phyloP scores from a whole-genome alignment of 306 rosid species.

The Pterocarpus santalinus region DNA sequence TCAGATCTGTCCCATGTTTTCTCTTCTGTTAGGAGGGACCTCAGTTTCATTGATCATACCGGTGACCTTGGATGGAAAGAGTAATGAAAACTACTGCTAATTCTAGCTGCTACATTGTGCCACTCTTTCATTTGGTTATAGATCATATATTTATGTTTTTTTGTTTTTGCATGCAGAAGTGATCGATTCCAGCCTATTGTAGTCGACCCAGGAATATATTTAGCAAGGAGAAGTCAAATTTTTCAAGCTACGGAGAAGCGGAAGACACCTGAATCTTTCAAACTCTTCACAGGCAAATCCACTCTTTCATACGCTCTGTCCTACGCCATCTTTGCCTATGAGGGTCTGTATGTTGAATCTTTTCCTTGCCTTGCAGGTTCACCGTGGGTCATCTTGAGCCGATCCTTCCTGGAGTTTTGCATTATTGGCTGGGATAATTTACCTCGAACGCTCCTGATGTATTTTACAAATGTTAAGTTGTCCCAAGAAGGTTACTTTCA shows the following conservation, averaged over 20 bases:
- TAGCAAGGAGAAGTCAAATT: slow-evolving; percentile 89
- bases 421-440: slow-evolving; percentile 90
- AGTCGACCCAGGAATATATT: slow-evolving; percentile 78
- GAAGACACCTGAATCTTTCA: slow-evolving; percentile 77
- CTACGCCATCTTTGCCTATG: background rate
- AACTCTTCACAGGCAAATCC: slow-evolving; percentile 81
- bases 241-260: slow-evolving; percentile 88
- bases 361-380: slow-evolving; percentile 75
- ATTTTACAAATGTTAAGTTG: slow-evolving; percentile 75
- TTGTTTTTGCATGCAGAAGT: slow-evolving; percentile 56
- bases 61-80: slow-evolving; percentile 93
- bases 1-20: slow-evolving; percentile 86
- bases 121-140: slow-evolving; percentile 14
- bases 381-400: slow-evolving; percentile 83
- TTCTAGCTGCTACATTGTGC: slow-evolving; percentile 32
- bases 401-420: slow-evolving; percentile 80
- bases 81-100: slow-evolving; percentile 57
- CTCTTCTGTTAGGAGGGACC: slow-evolving; percentile 76
- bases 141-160: slow-evolving; percentile 39
- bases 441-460: slow-evolving; percentile 83
- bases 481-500: slow-evolving; percentile 91
- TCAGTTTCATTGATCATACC: slow-evolving; percentile 83
- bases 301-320: slow-evolving; percentile 29
- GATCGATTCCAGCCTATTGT: slow-evolving; percentile 79
- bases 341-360: slow-evolving; percentile 22